Percentiles rank a stretch among this genome's conserved stretches.
These are phyloP conservation scores for Boletus tomentosulus DNA, from an alignment of 768 basidiomycete species.

Conservation along the genomic window DNA sequence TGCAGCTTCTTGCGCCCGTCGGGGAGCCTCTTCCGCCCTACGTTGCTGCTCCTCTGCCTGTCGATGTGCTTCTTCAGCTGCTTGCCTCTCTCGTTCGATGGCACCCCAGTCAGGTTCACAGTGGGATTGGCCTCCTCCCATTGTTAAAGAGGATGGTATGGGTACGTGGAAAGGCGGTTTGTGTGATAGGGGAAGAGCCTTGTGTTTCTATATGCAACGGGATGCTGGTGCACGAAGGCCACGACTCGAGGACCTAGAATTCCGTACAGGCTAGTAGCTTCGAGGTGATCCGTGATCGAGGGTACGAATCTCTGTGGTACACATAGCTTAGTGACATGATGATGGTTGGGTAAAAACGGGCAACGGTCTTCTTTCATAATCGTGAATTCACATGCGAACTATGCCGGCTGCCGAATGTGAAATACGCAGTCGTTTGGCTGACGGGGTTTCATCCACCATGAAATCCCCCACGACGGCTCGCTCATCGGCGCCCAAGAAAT, in stretches of 20 bases:
- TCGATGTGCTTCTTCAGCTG: conserved; percentile 17
- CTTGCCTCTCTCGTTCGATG: conserved; percentile 16
- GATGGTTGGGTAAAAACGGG: too few relatives aligned
- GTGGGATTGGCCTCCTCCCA: conserved; percentile 29
- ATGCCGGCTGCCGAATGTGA: too few relatives aligned
- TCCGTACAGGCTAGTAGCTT: neutral
- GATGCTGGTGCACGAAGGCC: neutral
- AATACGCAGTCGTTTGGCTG: neutral
- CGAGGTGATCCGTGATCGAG: too few relatives aligned
- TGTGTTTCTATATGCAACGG: neutral
- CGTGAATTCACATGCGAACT: neutral
- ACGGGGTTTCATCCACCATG: neutral
- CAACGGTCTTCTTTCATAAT: neutral
- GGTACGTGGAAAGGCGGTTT: neutral
- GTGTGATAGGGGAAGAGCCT: too few relatives aligned
- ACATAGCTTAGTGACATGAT: too few relatives aligned
- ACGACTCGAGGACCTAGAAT: neutral
- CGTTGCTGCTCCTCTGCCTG: conserved; percentile 20
- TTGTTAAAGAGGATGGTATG: neutral
- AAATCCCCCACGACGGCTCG: neutral
- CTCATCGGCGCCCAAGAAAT: neutral
- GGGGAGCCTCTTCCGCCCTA: conserved; percentile 17
- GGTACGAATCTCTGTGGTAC: too few relatives aligned
- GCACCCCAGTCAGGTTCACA: conserved; percentile 21
- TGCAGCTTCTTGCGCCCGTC: conserved; percentile 18